Evolutionary conservation across 331 rosid species (phyloP).

Genomic region (Acacia concinna): DNA sequence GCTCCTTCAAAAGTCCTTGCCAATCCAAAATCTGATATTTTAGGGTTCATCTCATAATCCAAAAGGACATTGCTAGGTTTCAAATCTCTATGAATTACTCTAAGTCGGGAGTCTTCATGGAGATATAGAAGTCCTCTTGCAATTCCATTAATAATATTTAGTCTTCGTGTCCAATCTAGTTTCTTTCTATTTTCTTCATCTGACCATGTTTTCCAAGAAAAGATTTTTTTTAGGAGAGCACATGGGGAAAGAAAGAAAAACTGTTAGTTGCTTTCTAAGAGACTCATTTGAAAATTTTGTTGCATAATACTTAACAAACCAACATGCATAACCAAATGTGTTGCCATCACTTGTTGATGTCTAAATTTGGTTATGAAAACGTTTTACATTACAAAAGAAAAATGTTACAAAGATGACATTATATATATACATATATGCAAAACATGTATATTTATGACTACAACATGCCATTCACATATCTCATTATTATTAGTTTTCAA

Average conservation of each 20-base stretch:
- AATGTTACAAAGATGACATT: too few species aligned
- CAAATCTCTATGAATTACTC: constrained; percentile 43
- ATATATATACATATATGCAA: too few species aligned
- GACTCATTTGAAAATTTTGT: neutral
- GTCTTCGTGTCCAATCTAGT: constrained; percentile 42
- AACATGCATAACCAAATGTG: neutral
- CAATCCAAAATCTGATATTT: constrained; percentile 49
- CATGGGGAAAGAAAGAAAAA: neutral
- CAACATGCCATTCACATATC: too few species aligned
- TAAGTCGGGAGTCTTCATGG: constrained; percentile 49
- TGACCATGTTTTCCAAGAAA: neutral
- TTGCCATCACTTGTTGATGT: too few species aligned
- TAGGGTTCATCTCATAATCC: constrained; percentile 45
- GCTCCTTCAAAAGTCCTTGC: constrained; percentile 41
- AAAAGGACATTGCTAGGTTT: constrained; percentile 41
- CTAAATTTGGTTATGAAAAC: neutral
- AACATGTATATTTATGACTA: too few species aligned
- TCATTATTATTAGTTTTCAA: neutral
- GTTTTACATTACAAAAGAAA: too few species aligned
- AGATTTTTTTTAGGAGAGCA: neutral
- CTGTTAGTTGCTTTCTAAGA: neutral
- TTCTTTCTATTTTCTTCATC: constrained; percentile 31
- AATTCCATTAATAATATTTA: constrained; percentile 42
- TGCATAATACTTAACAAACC: neutral
- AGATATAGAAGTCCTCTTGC: constrained; percentile 44